Percentiles rank a stretch among this genome's conserved stretches.
phyloP scores from a whole-genome alignment of 2,329 filamentous ascomycete species.

The Cercospora sp. region DNA sequence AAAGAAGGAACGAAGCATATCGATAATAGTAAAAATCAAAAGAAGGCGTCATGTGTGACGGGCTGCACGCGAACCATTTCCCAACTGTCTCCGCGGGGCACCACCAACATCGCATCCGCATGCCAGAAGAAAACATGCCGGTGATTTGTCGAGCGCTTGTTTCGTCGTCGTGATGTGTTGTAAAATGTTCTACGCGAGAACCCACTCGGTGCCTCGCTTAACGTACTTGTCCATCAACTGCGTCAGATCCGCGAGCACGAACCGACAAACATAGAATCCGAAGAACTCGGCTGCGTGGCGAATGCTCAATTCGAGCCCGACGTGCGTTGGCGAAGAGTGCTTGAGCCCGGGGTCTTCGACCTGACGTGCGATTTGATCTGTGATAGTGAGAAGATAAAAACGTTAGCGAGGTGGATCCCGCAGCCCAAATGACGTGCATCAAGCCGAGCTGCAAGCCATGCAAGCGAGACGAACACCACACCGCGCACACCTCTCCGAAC shows the following conservation, averaged over 20 bases:
- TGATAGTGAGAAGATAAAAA: slow-evolving; percentile 14
- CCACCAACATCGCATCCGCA: neutral
- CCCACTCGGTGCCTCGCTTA: slow-evolving; percentile 96
- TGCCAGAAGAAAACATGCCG: neutral
- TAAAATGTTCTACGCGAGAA: slow-evolving; percentile 54
- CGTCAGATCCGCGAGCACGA: slow-evolving; percentile 82
- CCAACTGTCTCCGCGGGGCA: neutral
- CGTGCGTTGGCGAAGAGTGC: slow-evolving; percentile 89
- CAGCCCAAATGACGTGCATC: slow-evolving; percentile 15
- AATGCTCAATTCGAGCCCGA: slow-evolving; percentile 89
- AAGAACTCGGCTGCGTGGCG: slow-evolving; percentile 97
- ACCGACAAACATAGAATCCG: slow-evolving; percentile 92
- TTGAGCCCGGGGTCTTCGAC: slow-evolving; percentile 92
- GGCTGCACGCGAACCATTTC: neutral
- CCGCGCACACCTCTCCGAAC: neutral
- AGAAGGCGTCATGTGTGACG: neutral
- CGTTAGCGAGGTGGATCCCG: slow-evolving; percentile 19
- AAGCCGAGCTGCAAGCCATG: slow-evolving; percentile 15
- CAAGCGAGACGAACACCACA: slow-evolving; percentile 18
- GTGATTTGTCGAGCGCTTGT: neutral
- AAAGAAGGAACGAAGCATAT: neutral
- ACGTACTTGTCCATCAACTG: slow-evolving; percentile 93
- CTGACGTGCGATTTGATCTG: slow-evolving; percentile 93
- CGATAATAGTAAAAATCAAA: neutral
- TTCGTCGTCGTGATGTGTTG: neutral